Base-by-base conservation (phyloP, 495 filamentous ascomycete species). In the Penicillium daleae region DNA sequence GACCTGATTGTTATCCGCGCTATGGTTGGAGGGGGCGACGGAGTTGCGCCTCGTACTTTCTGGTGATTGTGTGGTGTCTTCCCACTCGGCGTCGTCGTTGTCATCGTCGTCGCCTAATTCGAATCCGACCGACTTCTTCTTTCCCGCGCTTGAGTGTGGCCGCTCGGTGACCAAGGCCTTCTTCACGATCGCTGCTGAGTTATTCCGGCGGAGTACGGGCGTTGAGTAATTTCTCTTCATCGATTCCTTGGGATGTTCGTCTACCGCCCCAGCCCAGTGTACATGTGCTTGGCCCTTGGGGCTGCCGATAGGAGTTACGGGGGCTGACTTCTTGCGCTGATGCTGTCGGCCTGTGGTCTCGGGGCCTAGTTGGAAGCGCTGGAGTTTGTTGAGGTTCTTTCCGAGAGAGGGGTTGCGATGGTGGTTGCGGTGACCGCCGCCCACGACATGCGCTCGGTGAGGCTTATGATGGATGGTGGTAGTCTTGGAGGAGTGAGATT, bases 61-160 rank as follows among this genome's bases (percentile, higher is more conserved):
- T 39, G 80, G 80, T 22, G 80, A 82, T 65, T 82, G 80, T n/a
- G 80, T 80, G 46, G 78, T 80, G 66, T 82, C 80, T 61, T 82
- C 80, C 80, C 80, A 82, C 52, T 81, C 80, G 54, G 70, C 77
- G 60, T 79, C 77, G 70, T 78, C 78, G 70, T 72, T 74, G 26
- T 80, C 76, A 39, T 78, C 76, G 46, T 78, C 76, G 39, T 81
- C 78, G n/a, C 67, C 79, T 37, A 82, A 51, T 56, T 82, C 76
- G 64, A 82, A 82, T 6, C 80, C 80, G 50, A 80, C 78, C 19
- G 78, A 72, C 63, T 82, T 82, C 72, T 82, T 81, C 69, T 79
- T 81, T 13, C 71, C 74, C 6, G 71, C 63, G 54, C 74, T 77
- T 29, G 73, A 69, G 24, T 65, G 67, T 10, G 77, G 75, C 12